phyloP scores from a whole-genome alignment of 352 stramenopile genomes.

The Globisporangium lucens region DNA sequence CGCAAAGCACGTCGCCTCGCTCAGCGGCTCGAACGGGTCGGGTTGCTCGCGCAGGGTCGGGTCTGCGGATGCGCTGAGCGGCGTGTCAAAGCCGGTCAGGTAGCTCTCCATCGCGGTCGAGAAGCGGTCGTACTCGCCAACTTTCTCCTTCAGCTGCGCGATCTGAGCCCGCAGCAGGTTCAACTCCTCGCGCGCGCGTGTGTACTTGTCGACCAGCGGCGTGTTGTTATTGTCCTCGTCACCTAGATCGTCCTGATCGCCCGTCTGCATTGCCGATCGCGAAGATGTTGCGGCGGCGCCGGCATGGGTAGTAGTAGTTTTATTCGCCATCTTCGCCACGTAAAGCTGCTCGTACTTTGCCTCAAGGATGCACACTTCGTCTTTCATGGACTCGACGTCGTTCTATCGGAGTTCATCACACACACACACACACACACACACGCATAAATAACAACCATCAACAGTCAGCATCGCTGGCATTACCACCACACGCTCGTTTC shows the following conservation, averaged over 20 bases:
- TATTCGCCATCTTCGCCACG: constrained; percentile 19
- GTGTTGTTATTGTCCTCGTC: neutral
- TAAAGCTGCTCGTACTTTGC: constrained; percentile 27
- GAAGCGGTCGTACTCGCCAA: constrained; percentile 38
- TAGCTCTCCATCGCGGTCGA: constrained; percentile 36
- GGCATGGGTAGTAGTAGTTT: constrained; percentile 11
- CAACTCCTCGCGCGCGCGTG: constrained; percentile 28
- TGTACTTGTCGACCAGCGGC: constrained; percentile 29
- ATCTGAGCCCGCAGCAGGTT: constrained; percentile 31
- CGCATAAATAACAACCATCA: neutral
- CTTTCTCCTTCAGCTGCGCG: constrained; percentile 30
- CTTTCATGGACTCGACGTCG: constrained; percentile 43
- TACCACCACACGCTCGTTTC: neutral
- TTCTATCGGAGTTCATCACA: constrained; percentile 17
- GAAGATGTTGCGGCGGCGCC: neutral
- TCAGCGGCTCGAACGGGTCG: constrained; percentile 21
- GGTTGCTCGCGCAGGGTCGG: constrained; percentile 8
- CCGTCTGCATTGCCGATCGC: constrained; percentile 6
- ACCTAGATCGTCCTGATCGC: neutral
- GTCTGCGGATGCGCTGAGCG: constrained; percentile 5
- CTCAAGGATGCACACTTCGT: constrained; percentile 33
- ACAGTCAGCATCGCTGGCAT: neutral
- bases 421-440: neutral
- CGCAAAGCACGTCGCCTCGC: constrained; percentile 29
- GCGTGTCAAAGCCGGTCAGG: constrained; percentile 26